Percentiles rank a stretch among this genome's conserved stretches.
These are phyloP conservation scores for Penicillium robsamsonii DNA, from an alignment of 495 filamentous ascomycete species.

Conservation along the genomic window DNA sequence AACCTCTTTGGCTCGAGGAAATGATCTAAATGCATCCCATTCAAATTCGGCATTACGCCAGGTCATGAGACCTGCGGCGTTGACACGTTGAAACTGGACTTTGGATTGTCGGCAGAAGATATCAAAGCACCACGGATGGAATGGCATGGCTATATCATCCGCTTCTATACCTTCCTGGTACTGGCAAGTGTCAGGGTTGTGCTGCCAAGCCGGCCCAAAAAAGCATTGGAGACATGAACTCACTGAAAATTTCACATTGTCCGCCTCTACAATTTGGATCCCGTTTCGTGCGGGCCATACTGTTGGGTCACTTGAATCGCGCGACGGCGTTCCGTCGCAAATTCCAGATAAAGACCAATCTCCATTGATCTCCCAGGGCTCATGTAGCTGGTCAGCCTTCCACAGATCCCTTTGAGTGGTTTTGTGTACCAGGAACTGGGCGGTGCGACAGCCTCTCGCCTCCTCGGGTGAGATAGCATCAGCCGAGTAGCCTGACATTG, in stretches of 20 bases:
- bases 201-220: neutral
- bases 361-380: slow-evolving; percentile 24
- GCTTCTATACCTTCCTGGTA: neutral
- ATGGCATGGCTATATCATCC: slow-evolving; percentile 26
- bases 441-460: slow-evolving; percentile 31
- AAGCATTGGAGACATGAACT: neutral
- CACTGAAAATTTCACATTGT: slow-evolving; percentile 14
- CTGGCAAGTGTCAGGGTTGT: neutral
- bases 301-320: slow-evolving; percentile 12
- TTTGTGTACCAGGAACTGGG: slow-evolving; percentile 30
- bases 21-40: slow-evolving; percentile 4
- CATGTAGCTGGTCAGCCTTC: slow-evolving; percentile 18
- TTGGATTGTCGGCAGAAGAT: slow-evolving; percentile 28
- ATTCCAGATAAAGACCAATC: slow-evolving; percentile 31
- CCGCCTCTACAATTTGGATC: neutral
- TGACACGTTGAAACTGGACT: slow-evolving; percentile 15
- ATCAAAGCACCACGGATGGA: slow-evolving; percentile 39
- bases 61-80: slow-evolving; percentile 19
- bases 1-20: slow-evolving; percentile 17
- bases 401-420: neutral
- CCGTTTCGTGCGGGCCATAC: slow-evolving; percentile 20
- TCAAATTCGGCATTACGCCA: slow-evolving; percentile 25
- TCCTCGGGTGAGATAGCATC: slow-evolving; percentile 23
- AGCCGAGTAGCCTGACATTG: slow-evolving; percentile 25
- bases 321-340: slow-evolving; percentile 23